A percentile compares a stretch with the other conserved stretches of the same genome.
Conservation (phyloP, 345 rosid species). For the Aethionema arabicum region DNA sequence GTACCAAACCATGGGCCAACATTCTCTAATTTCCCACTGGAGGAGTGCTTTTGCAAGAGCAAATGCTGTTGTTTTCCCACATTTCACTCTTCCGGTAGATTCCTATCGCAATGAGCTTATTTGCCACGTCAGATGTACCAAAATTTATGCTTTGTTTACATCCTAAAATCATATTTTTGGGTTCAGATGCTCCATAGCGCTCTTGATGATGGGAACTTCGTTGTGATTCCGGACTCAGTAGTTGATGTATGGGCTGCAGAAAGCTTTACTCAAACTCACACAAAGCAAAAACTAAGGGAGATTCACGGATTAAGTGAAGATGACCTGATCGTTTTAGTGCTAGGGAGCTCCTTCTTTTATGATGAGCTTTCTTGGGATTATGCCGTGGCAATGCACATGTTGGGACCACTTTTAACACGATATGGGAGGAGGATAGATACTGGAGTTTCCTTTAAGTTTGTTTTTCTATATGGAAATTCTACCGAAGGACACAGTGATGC, state of each 20-base stretch:
- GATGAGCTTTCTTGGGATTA: slow-evolving; percentile 82
- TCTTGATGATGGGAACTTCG: slow-evolving; percentile 95
- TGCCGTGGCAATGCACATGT: slow-evolving; percentile 71
- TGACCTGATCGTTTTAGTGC: slow-evolving; percentile 74
- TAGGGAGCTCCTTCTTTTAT: slow-evolving; percentile 83
- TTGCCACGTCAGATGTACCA: slow-evolving; percentile 18
- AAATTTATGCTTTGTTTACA: slow-evolving; percentile 31
- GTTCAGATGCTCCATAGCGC: slow-evolving; percentile 85
- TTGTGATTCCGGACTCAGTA: slow-evolving; percentile 92
- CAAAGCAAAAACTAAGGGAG: slow-evolving; percentile 61
- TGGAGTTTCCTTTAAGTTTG: slow-evolving; percentile 64
- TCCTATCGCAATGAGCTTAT: slow-evolving; percentile 25
- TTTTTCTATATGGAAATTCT: slow-evolving; percentile 82
- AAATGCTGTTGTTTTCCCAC: slow-evolving; percentile 72
- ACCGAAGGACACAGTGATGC: slow-evolving; percentile 61
- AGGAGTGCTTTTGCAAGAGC: slow-evolving; percentile 75
- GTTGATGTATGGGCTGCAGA: slow-evolving; percentile 92
- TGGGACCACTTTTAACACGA: slow-evolving; percentile 77
- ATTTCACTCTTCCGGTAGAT: slow-evolving; percentile 78
- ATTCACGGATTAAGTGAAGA: slow-evolving; percentile 54
- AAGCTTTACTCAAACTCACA: slow-evolving; percentile 55
- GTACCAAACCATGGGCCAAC: slow-evolving; percentile 61
- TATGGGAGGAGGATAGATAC: slow-evolving; percentile 67
- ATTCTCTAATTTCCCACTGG: slow-evolving; percentile 72
- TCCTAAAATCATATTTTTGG: slow-evolving; percentile 36